A percentile compares a stretch with the other conserved stretches of the same genome.
Evolutionary conservation across 1,284 basidiomycete species (phyloP).

Genomic region (Tilletia horrida): DNA sequence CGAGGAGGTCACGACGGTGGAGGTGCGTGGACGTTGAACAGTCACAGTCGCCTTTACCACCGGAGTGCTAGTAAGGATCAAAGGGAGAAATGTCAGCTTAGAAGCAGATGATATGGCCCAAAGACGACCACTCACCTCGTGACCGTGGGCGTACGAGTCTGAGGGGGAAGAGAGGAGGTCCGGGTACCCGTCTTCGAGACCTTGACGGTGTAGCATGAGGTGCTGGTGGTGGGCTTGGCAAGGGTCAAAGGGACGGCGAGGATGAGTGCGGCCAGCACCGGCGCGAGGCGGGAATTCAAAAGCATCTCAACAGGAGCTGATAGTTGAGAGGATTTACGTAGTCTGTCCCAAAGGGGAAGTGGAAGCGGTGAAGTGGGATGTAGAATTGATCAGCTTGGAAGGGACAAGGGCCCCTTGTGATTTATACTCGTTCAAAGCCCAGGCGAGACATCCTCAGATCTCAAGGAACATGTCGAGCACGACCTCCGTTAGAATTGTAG

Average conservation of each 20-base stretch:
- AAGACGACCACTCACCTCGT: slow-evolving; percentile 12
- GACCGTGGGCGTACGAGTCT: neutral
- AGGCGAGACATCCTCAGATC: no score
- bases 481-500: no score
- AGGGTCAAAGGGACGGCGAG: no score
- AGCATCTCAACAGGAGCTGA: neutral
- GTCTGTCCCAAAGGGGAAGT: neutral
- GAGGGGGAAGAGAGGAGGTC: slow-evolving; percentile 1
- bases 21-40: neutral
- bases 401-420: no score
- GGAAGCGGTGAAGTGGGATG: neutral
- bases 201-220: neutral
- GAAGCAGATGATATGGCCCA: neutral
- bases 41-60: slow-evolving; percentile 5
- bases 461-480: no score
- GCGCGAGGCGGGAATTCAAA: neutral
- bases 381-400: neutral
- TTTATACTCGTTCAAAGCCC: no score
- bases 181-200: neutral
- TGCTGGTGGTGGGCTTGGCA: neutral
- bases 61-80: neutral
- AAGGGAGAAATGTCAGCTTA: no score
- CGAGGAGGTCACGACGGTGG: neutral
- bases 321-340: neutral
- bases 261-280: no score